Evolutionary conservation across 164 flowering plant genomes (phyloP), one percentile per base, ranked within the genome.

Genomic region (Vitis cinerea): DNA sequence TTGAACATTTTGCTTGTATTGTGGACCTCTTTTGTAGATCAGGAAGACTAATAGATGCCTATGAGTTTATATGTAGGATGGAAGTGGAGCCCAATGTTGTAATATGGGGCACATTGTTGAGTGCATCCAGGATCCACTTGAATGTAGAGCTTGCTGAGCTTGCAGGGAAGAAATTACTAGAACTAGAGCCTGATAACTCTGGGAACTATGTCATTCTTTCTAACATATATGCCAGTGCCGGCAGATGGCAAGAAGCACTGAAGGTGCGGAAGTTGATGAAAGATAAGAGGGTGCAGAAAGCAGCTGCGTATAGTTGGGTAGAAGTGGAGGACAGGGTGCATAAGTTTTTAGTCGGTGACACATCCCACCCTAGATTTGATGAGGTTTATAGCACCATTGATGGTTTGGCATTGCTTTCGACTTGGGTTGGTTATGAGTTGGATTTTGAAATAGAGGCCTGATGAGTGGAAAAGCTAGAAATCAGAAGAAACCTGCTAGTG

Each of bases 221-320:
- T 8, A 83, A 83, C 67, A 74, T 83, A 51, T 81, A 81, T 74
- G 77, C 78, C 58, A 67, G 67, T 68, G 67, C 61, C 5, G 85
- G 85, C 11, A 81, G 84, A 77, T 85, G 88, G 83, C 72, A 76
- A 65, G 88, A 85, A 50, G 79, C 81, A 17, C 50, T 65, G 64
- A 71, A 65, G 65, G 47, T 75, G 50, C 74, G 88, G 70, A 74
- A 56, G 16, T 54, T 67, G 75, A 77, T 85, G 88, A 68, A 58
- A 65, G 75, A 79, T 15, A 79, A 71, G 37, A 67, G 72, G 16
- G 67, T 85, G 71, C 81, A 77, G 62, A 85, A 85, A 63, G 71
- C 74, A 54, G 71, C 82, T 59, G 88, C 82, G 10, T 81, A 81
- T 64, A 85, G 88, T 74, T 85, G 88, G 88, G 69, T 83, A 65